Conservation (phyloP, 2,329 filamentous ascomycete genomes). For the Byssothecium circinans region DNA sequence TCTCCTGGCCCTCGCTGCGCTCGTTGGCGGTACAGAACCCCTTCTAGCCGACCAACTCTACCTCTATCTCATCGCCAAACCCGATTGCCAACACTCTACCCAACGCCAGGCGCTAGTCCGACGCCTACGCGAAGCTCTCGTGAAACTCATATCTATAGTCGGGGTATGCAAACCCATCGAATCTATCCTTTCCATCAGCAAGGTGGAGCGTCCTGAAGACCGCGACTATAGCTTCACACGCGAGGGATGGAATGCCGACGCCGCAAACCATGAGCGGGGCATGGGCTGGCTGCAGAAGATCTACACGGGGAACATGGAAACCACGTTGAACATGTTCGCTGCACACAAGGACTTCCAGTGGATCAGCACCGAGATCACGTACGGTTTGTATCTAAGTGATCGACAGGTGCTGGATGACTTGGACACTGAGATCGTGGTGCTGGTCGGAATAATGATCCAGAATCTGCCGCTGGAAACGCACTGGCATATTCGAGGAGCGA, state of each 20-base stretch:
- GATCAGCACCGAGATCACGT: slow-evolving; percentile 47
- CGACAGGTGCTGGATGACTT: slow-evolving; percentile 55
- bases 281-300: slow-evolving; percentile 58
- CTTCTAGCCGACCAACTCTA: slow-evolving; percentile 57
- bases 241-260: slow-evolving; percentile 58
- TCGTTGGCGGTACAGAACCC: slow-evolving; percentile 54
- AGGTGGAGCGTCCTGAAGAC: slow-evolving; percentile 57
- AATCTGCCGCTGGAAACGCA: slow-evolving; percentile 54
- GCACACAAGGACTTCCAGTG: slow-evolving; percentile 21
- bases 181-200: slow-evolving; percentile 55
- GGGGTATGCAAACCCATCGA: slow-evolving; percentile 65
- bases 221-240: slow-evolving; percentile 53
- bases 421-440: slow-evolving; percentile 57
- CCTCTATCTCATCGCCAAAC: slow-evolving; percentile 54
- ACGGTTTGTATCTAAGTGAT: slow-evolving; percentile 59
- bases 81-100: slow-evolving; percentile 45
- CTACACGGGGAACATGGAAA: slow-evolving; percentile 53
- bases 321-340: slow-evolving; percentile 16
- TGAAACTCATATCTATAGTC: slow-evolving; percentile 58
- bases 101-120: slow-evolving; percentile 51
- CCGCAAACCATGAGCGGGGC: slow-evolving; percentile 55
- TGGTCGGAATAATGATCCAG: slow-evolving; percentile 59
- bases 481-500: slow-evolving; percentile 56
- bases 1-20: slow-evolving; percentile 43
- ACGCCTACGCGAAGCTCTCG: slow-evolving; percentile 58